A percentile compares a stretch with the other conserved stretches of the same genome.
Conservation (phyloP, 768 basidiomycete genomes). For the Termitomyces eurrhizus region DNA sequence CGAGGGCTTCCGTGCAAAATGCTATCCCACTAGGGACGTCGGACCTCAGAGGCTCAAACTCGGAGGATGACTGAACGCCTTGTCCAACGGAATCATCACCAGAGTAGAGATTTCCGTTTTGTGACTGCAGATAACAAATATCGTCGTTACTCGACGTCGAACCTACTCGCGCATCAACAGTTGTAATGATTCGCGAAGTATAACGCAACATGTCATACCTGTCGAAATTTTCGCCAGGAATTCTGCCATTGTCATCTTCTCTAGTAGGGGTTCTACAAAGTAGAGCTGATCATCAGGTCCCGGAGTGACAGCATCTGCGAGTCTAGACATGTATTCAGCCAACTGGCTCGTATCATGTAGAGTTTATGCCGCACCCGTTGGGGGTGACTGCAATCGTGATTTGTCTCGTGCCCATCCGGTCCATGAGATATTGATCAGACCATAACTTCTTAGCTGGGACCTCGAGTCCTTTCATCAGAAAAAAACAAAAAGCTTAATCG, state of each 20-base stretch:
- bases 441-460: constrained; percentile 52
- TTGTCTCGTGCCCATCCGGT: constrained; percentile 45
- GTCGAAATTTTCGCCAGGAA: constrained; percentile 39
- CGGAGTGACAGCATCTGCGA: constrained; percentile 69
- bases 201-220: constrained; percentile 21
- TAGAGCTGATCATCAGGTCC: constrained; percentile 53
- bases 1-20: constrained; percentile 78
- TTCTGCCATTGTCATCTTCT: constrained; percentile 61
- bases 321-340: constrained; percentile 35
- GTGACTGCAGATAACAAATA: constrained; percentile 80
- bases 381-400: constrained; percentile 83
- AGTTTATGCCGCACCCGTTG: constrained; percentile 55
- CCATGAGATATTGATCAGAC: constrained; percentile 59
- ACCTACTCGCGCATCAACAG: not conserved
- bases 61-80: constrained; percentile 36
- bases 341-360: not conserved
- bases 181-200: not conserved
- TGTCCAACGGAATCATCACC: constrained; percentile 32
- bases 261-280: constrained; percentile 72
- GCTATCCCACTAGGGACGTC: constrained; percentile 66
- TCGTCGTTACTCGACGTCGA: constrained; percentile 19
- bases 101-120: constrained; percentile 85
- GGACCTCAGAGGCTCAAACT: constrained; percentile 57
- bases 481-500: not conserved
- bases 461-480: constrained; percentile 36